Base-by-base conservation (phyloP, 257 asterid genomes). In the Handroanthus guayacan region DNA sequence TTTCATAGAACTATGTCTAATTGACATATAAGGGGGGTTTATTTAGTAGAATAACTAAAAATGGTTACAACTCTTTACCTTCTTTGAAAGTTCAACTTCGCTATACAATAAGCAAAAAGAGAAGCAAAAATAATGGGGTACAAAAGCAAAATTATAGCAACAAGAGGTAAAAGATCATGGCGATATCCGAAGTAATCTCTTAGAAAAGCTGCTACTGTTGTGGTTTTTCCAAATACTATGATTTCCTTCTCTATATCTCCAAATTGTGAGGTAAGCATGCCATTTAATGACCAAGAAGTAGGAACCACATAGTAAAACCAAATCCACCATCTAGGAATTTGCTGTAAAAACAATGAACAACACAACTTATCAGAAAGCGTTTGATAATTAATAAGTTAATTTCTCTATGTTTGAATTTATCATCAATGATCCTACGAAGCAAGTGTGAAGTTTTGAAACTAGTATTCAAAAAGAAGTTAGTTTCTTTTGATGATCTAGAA, bases 211-310 rank as follows among this genome's bases (percentile, higher is more conserved):
- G 78, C 57, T n/a, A 25, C 31, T 1, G 31, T 25, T 25, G 31
- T 25, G 31, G 31, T 25, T 25, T 25, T 1, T 25, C 31, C 31
- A 25, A 25, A 25, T 25, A 25, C 31, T 25, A 79, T 25, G 39
- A 86, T 83, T 55, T 74, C 58, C 67, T 72, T 44, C 2, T 76
- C 37, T 0, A 83, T 36, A 71, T 83, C 86, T 51, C 87, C 89
- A 75, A 75, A 86, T 69, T 86, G 89, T 25, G 89, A 83, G 36
- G 81, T 75, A 10, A 83, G 78, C 73, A 78, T 31, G 5, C 78
- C 89, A 9, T 83, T 80, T 18, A 82, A 54, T 0, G 85, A 48
- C 87, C 89, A 85, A 6, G 89, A 78, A 61, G 87, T 77, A 9
- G 89, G 87, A 2, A 62, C 57, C 50, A 78, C 2, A 74, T 81